Evolutionary conservation across 805 yeast species (phyloP), one percentile per base, ranked within the genome.

Genomic region (Monosporozyma unispora): DNA sequence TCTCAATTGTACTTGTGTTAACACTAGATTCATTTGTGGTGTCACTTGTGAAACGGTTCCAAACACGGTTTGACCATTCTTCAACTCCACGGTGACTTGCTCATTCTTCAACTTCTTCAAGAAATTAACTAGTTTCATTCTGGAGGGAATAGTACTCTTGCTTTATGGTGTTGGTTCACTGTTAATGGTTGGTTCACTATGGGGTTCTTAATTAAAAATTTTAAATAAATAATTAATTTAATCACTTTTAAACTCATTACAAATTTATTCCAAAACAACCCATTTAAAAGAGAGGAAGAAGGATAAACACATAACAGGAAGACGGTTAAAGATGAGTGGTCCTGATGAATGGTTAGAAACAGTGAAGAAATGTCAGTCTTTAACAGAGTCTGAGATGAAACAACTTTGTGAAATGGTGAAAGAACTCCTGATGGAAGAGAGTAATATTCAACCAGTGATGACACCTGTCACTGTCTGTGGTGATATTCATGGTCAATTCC

Each of bases 401-500:
- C 95, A 87, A 61, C 75, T 91, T 43, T 91, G 99, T 69, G 99
- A 93, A 69, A 79, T 84, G 73, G 96, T 91, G 45, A 91, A 93
- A 67, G 97, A 90, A 65, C 73, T 91, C 35, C 69, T 91, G 52
- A 93, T 93, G 97, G 98, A 91, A 65, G 97, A 89, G 61, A 84
- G 93, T 40, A 90, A 90, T 65, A 88, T 90, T 54, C 96, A 89
- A 63, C 96, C 96, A 0, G 96, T 89, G 2, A 84, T 82, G 61
- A 79, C 88, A 27, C 97, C 97, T 1, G 97, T 89, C 6, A 88
- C 96, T 0, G 96, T 89, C 0, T 89, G 96, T 71, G 97, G 95
- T 63, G 99, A 91, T 69, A 93, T 91, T 59, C 99, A 91, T 68
- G 99, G 99, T 3, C 99, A 91, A 67, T 91, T 91, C 67, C 98